Conservation (phyloP, 2,329 filamentous ascomycete genomes). For the Xylaria multiplex region DNA sequence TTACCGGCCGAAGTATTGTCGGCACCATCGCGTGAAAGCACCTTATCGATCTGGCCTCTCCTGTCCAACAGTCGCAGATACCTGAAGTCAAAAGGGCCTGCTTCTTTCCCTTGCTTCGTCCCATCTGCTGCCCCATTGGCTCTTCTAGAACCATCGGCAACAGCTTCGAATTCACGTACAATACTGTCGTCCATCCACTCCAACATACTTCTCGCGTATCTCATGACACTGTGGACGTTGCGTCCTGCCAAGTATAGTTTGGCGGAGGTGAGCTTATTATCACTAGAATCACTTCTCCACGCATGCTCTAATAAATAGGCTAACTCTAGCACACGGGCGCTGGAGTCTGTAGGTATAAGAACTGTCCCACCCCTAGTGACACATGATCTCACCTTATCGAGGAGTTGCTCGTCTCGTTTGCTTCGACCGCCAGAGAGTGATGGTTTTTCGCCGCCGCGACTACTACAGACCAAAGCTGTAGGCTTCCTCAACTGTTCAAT, state of each 20-base stretch:
- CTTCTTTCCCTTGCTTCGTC: conserved; percentile 61
- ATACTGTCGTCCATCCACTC: conserved; percentile 99
- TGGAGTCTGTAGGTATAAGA: conserved; percentile 92
- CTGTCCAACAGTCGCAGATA: conserved; percentile 85
- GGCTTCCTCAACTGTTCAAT: conserved; percentile 94
- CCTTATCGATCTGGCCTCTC: conserved; percentile 79
- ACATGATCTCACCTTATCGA: conserved; percentile 83
- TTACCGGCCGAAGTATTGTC: conserved; percentile 61
- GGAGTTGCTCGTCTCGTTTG: conserved; percentile 84
- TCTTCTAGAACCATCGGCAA: conserved; percentile 62
- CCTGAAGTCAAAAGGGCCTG: conserved; percentile 88
- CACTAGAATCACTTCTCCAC: conserved; percentile 76
- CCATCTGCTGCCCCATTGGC: conserved; percentile 58
- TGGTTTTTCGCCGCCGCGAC: conserved; percentile 77
- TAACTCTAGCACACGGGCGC: conserved; percentile 90
- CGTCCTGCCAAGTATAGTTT: conserved; percentile 85
- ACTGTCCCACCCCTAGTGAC: conserved; percentile 87
- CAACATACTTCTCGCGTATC: conserved; percentile 92
- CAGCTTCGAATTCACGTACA: conserved; percentile 87
- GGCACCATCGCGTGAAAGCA: conserved; percentile 62
- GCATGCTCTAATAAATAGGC: conserved; percentile 92
- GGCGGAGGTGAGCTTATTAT: conserved; percentile 62
- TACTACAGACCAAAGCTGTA: conserved; percentile 92
- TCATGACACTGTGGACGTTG: conserved; percentile 87
- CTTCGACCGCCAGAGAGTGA: conserved; percentile 77